Conservation (phyloP, 2,329 filamentous ascomycete genomes). For the Clonostachys rhizophaga region DNA sequence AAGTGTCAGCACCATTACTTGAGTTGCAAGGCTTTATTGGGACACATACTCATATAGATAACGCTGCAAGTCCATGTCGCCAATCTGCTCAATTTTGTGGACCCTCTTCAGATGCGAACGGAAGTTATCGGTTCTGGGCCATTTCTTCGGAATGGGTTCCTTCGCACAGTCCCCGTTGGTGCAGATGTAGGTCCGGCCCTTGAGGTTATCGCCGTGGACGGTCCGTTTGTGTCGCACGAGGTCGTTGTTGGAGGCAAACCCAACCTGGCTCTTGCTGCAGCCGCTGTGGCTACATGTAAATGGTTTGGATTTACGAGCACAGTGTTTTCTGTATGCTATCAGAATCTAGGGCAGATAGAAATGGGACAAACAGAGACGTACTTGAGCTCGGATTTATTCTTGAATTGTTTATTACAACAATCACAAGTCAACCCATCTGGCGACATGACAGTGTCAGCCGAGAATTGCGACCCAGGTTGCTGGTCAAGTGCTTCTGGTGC, state of each 20-base stretch:
- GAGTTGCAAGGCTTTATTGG: too few relatives aligned
- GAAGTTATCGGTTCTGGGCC: constrained; percentile 85
- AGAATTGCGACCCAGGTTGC: not conserved
- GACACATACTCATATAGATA: constrained; percentile 19
- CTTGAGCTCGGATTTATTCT: constrained; percentile 52
- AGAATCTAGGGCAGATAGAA: not conserved
- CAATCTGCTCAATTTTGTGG: constrained; percentile 40
- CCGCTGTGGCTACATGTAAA: constrained; percentile 52
- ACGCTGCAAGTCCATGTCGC: constrained; percentile 29
- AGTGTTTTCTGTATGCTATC: constrained; percentile 60
- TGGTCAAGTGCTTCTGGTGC: not conserved
- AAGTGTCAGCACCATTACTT: too few relatives aligned
- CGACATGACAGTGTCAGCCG: not conserved
- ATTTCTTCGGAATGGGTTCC: constrained; percentile 50
- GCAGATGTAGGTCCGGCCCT: constrained; percentile 15
- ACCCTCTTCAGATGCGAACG: constrained; percentile 70
- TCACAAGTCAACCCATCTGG: constrained; percentile 18
- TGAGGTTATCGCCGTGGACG: constrained; percentile 46
- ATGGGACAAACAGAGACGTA: constrained; percentile 20
- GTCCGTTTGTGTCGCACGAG: constrained; percentile 73
- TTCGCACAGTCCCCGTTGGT: constrained; percentile 12
- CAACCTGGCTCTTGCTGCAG: constrained; percentile 52
- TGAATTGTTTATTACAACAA: constrained; percentile 33
- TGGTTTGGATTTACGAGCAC: constrained; percentile 63
- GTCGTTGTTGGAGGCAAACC: constrained; percentile 79